Conservation (phyloP, 2,329 filamentous ascomycete species). For the Tricladium varicosporioides region DNA sequence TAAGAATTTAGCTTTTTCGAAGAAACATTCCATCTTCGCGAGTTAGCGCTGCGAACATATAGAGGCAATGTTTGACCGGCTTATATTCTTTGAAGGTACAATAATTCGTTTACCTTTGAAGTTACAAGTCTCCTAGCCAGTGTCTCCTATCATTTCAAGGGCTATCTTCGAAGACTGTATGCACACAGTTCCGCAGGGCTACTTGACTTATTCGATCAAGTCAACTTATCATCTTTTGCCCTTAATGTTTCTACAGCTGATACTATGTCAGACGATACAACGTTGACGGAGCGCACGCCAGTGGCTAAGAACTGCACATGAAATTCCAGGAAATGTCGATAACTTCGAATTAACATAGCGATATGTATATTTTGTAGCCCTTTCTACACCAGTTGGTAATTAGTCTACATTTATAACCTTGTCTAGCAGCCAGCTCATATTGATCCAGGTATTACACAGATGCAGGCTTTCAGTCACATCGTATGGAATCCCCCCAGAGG, state of each 20-base stretch:
- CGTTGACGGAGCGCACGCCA: conserved; percentile 32
- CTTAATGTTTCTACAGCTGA: neutral
- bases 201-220: conserved; percentile 34
- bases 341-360: conserved; percentile 36
- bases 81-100: conserved; percentile 36
- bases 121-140: conserved; percentile 38
- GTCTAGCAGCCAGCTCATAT: conserved; percentile 38
- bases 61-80: conserved; percentile 38
- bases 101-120: conserved; percentile 39
- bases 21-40: conserved; percentile 36
- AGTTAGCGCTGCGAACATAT: conserved; percentile 36
- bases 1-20: conserved; percentile 34
- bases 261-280: conserved; percentile 24
- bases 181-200: conserved; percentile 40
- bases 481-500: conserved; percentile 38
- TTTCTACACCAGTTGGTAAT: conserved; percentile 31
- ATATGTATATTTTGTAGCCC: conserved; percentile 36
- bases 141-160: conserved; percentile 38
- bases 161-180: conserved; percentile 40
- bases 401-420: conserved; percentile 37
- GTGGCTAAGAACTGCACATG: conserved; percentile 33
- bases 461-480: conserved; percentile 38
- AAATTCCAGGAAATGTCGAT: conserved; percentile 37
- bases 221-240: conserved; percentile 25
- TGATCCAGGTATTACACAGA: conserved; percentile 38